These are phyloP conservation scores for Austroboletus novae-zelandiae DNA, from an alignment of 1,284 basidiomycete genomes.

Conservation along the genomic window DNA sequence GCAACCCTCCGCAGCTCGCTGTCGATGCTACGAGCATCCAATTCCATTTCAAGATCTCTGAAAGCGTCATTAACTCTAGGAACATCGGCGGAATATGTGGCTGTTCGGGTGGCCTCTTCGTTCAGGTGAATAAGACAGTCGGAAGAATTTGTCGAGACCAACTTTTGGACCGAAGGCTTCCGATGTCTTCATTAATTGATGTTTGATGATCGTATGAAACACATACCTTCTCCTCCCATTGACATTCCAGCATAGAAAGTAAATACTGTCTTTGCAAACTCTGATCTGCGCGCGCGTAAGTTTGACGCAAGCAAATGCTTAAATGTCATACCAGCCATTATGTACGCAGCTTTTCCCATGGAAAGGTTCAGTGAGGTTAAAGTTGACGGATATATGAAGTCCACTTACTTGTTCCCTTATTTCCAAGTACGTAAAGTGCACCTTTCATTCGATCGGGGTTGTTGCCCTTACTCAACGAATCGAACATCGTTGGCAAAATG, in stretches of 20 bases:
- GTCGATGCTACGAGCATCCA: constrained; percentile 44
- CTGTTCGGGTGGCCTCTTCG: constrained; percentile 62
- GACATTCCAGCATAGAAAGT: constrained; percentile 74
- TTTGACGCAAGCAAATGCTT: constrained; percentile 3
- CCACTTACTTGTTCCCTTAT: constrained; percentile 64
- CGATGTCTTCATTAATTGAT: constrained; percentile 4
- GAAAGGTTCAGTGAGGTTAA: constrained; percentile 3
- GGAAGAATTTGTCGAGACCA: constrained; percentile 71
- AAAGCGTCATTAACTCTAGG: constrained; percentile 47
- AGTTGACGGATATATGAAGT: not conserved
- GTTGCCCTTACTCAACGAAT: constrained; percentile 69
- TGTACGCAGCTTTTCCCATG: constrained; percentile 50
- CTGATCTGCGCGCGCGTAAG: constrained; percentile 50
- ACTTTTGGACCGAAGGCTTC: constrained; percentile 88
- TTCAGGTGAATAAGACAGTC: constrained; percentile 61
- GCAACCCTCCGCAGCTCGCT: constrained; percentile 44
- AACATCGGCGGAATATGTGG: constrained; percentile 50
- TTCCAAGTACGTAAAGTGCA: constrained; percentile 85
- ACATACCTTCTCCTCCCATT: constrained; percentile 87
- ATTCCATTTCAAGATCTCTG: constrained; percentile 47
- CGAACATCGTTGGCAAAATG: constrained; percentile 63
- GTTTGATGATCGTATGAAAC: not conserved
- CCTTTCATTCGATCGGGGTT: constrained; percentile 96
- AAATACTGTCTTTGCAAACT: constrained; percentile 67
- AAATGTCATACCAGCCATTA: constrained; percentile 51